Base-by-base conservation (phyloP, 2,329 filamentous ascomycete genomes). In the Aspergillus ochraceus region DNA sequence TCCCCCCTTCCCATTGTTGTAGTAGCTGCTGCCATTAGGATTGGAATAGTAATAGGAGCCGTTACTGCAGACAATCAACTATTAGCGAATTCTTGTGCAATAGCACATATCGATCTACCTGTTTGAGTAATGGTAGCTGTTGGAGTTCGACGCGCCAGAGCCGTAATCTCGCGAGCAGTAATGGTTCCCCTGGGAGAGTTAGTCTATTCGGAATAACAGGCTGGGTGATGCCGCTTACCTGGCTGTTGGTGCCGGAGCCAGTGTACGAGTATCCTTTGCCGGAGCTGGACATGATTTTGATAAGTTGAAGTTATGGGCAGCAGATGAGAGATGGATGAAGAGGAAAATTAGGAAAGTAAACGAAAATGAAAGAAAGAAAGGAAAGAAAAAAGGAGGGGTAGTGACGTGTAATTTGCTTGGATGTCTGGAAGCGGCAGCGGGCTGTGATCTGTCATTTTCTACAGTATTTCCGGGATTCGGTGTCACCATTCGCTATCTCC, bases 1-100 rank as follows among this genome's bases (percentile, higher is more conserved):
- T 52, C 75, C 69, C 8, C 88, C 88, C 12, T 72, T 71, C 49
- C 87, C 86, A 65, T 81, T 74, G 74, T 89, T 88, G 80, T 90
- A 77, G 77, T 91, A 91, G 42, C 84, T 88, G 69, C 84, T 89
- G 14, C 87, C 86, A 63, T 89, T 83, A 50, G 86, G 76, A 76
- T 90, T 91, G 71, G 83, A 84, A 77, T 90, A 91, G 78, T 91
- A 90, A 80, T 91, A 91, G 1, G 86, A 89, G 42, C 88, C 87
- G 66, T 90, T 20, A 45, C 42, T 70, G 24, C 83, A 85, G 49
- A 32, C 30, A 9, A 9, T 32, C 30, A 9, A 9, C 30, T 32
- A 30, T 26, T 8, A 24, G 47, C 22, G 30, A 12, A 46, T 14
- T 11, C 29, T 9, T 20, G 17, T 22, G 17, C 20, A 8, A 32